Conservation (phyloP, 306 rosid species). For the Betula pendula region DNA sequence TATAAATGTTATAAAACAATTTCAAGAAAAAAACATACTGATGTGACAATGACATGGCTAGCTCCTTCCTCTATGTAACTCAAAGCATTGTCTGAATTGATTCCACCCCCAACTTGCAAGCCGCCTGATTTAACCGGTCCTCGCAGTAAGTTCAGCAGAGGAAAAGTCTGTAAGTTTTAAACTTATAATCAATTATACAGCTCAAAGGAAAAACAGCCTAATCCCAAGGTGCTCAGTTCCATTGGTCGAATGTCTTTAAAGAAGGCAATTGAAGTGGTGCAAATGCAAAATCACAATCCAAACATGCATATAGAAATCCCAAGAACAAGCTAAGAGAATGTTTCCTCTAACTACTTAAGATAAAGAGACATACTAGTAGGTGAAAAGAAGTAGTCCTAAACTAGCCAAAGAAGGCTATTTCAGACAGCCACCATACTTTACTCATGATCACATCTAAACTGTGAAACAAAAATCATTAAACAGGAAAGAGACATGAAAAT, state of each 20-base stretch:
- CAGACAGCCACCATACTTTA: neutral
- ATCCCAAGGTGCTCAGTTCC: conserved; percentile 11
- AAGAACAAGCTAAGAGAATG: neutral
- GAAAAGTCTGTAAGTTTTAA: conserved; percentile 58
- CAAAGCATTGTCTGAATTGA: conserved; percentile 78
- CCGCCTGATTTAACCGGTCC: conserved; percentile 70
- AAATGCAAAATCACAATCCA: neutral
- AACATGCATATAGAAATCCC: neutral
- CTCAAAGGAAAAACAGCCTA: conserved; percentile 10
- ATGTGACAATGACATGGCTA: conserved; percentile 94
- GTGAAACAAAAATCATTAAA: neutral
- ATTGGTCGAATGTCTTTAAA: neutral
- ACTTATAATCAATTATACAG: conserved; percentile 45
- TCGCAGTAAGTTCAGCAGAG: conserved; percentile 63
- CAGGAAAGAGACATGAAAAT: neutral
- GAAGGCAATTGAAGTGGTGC: neutral
- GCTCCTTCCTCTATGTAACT: conserved; percentile 85
- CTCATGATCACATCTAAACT: neutral
- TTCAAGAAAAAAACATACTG: conserved; percentile 46
- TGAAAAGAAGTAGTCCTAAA: neutral
- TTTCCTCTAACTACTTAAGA: neutral
- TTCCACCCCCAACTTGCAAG: conserved; percentile 96
- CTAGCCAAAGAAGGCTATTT: neutral
- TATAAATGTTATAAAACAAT: conserved; percentile 10
- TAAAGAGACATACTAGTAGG: neutral